These are phyloP conservation scores for Torulaspora quercuum DNA, from an alignment of 805 yeast species.

Conservation along the genomic window DNA sequence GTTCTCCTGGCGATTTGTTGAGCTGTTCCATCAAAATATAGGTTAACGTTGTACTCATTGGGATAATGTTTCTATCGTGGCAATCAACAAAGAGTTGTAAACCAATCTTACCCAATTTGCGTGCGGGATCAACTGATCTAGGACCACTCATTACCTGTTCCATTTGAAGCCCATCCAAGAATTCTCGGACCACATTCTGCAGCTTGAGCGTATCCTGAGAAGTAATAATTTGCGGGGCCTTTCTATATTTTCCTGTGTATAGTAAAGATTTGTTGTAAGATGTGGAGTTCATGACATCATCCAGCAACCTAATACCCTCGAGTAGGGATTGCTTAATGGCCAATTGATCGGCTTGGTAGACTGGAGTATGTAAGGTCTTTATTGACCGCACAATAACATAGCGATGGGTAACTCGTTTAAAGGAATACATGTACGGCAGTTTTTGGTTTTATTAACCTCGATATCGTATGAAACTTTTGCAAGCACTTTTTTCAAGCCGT, in stretches of 20 bases:
- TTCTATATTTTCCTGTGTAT: constrained; percentile 27
- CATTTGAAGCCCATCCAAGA: constrained; percentile 21
- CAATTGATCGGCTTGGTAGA: constrained; percentile 16
- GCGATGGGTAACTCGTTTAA: neutral
- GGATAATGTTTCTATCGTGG: constrained; percentile 20
- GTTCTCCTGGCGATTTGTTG: constrained; percentile 18
- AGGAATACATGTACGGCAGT: too few relatives aligned
- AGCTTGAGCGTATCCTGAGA: constrained; percentile 21
- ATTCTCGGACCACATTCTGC: constrained; percentile 23
- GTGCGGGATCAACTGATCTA: constrained; percentile 9
- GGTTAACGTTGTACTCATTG: constrained; percentile 24
- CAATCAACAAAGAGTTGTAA: constrained; percentile 28
- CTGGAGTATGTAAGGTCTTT: constrained; percentile 32
- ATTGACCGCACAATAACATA: constrained; percentile 14
- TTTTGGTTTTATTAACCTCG: too few relatives aligned
- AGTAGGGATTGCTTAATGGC: constrained; percentile 17
- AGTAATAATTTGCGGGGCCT: constrained; percentile 23
- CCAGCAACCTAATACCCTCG: constrained; percentile 21
- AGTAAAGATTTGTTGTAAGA: constrained; percentile 25
- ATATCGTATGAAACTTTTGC: too few relatives aligned
- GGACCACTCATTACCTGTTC: constrained; percentile 16
- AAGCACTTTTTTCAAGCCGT: too few relatives aligned
- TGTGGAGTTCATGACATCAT: constrained; percentile 22
- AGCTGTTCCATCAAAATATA: constrained; percentile 18
- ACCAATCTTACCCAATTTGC: constrained; percentile 28